Evolutionary conservation across 2,329 filamentous ascomycete species (phyloP), one percentile per base, ranked within the genome.

Genomic region (Ascochyta viciae-villosae): DNA sequence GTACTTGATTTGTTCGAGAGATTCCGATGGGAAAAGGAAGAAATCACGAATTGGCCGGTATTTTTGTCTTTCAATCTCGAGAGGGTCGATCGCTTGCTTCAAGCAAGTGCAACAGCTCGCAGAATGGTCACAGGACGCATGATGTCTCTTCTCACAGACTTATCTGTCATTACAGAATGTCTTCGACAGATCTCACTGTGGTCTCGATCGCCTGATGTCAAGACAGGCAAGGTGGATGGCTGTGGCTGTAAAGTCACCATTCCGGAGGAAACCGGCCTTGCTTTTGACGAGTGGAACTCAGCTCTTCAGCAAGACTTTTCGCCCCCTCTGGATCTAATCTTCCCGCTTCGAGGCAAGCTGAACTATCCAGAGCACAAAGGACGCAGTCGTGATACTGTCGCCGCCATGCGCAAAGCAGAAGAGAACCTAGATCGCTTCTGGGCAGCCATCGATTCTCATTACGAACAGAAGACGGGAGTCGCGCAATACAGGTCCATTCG

Each of bases 371-470:
- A 50, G 19, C 38, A 50, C 29, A 42, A 50, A 23, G 35, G 27
- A 19, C 29, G 38, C 1, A 83, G 73, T 2, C 74, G 73, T 39
- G 75, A 78, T 8, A 84, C 75, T 16, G 73, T 47, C 23, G 16
- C 43, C 7, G 29, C 22, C 9, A 79, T 0, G 73, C 77, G 39
- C 38, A 24, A 23, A 8, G 82, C 83, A 0, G 83, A 86, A 65
- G 19, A 35, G 0, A 72, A 76, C 16, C 70, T 85, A 8, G 82
- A 84, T 60, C 50, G 35, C 0, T 81, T 83, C 56, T 85, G 82
- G 82, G 56, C 44, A 1, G 62, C 24, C 3, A n/a, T 54, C 8
- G 45, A 58, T 29, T 10, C 38, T 23, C 44, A 46, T 15, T 46
- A 42, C n/a, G 7, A 50, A 13, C 4, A 26, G 6, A 50, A 48